Evolutionary conservation across 2,329 filamentous ascomycete genomes (phyloP).

Genomic region (Zymoseptoria passerinii): DNA sequence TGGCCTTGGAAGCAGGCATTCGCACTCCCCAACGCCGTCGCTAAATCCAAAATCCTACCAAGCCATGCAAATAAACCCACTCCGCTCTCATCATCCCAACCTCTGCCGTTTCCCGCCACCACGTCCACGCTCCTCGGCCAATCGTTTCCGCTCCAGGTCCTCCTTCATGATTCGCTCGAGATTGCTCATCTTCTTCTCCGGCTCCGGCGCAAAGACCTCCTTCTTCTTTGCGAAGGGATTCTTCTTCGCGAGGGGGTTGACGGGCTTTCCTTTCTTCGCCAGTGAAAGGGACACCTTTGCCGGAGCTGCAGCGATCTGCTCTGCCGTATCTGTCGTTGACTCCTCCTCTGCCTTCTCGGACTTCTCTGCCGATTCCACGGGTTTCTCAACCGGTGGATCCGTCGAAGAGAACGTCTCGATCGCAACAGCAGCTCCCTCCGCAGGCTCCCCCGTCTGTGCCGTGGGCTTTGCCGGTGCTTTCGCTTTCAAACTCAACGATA

Average conservation of each 20-base stretch:
- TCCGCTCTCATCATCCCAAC: conserved; percentile 2
- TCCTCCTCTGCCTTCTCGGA: conserved; percentile 7
- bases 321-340: neutral
- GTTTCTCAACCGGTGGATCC: conserved; percentile 9
- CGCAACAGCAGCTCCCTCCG: conserved; percentile 18
- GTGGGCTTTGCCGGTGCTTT: conserved; percentile 18
- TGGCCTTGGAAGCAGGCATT: neutral
- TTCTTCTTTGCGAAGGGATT: conserved; percentile 65
- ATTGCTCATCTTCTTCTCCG: conserved; percentile 78
- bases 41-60: neutral
- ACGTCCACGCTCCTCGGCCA: conserved; percentile 24
- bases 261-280: conserved; percentile 52
- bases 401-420: conserved; percentile 26
- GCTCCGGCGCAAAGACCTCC: conserved; percentile 43
- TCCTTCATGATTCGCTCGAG: conserved; percentile 81
- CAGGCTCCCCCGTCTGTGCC: conserved; percentile 7
- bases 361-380: conserved; percentile 3
- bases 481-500: conserved; percentile 29
- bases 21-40: conserved; percentile 1
- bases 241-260: conserved; percentile 68
- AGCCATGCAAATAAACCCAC: neutral
- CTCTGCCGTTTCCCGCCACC: conserved; percentile 12
- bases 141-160: conserved; percentile 34
- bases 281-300: conserved; percentile 58
- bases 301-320: conserved; percentile 26